Conservation (phyloP, 225 moss, liverwort and hornwort species). For the Sphagnum contortum region DNA sequence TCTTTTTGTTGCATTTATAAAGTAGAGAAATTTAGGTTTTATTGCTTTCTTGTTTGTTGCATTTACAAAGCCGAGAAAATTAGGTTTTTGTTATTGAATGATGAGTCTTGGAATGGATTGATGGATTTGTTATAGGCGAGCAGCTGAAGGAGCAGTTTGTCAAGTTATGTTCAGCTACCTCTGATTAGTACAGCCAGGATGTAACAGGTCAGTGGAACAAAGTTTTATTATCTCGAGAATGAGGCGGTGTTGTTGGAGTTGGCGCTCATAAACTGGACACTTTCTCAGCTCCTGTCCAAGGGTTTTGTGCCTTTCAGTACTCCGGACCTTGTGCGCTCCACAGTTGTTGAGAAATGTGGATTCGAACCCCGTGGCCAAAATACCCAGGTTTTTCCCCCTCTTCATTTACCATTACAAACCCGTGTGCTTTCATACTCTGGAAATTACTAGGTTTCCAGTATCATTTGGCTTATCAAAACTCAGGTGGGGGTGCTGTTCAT, state of each 20-base stretch:
- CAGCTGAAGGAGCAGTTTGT: constrained; percentile 56
- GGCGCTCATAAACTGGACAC: constrained; percentile 92
- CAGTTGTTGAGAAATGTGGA: constrained; percentile 91
- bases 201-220: constrained; percentile 35
- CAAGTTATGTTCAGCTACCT: no score
- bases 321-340: constrained; percentile 84
- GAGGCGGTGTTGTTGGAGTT: constrained; percentile 96
- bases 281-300: constrained; percentile 57
- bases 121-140: constrained; percentile 40
- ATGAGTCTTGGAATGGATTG: no score
- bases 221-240: constrained; percentile 96
- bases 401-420: background rate
- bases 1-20: no score
- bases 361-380: constrained; percentile 96
- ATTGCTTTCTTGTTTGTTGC: no score
- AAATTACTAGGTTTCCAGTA: no score
- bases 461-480: no score
- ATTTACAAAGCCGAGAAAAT: no score
- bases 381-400: constrained; percentile 54
- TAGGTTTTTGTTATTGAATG: no score
- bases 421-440: no score
- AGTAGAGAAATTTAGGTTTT: no score
- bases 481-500: background rate
- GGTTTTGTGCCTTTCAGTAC: constrained; percentile 85
- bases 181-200: no score